Base-by-base conservation (phyloP, 306 rosid species). In the Urtica urens region DNA sequence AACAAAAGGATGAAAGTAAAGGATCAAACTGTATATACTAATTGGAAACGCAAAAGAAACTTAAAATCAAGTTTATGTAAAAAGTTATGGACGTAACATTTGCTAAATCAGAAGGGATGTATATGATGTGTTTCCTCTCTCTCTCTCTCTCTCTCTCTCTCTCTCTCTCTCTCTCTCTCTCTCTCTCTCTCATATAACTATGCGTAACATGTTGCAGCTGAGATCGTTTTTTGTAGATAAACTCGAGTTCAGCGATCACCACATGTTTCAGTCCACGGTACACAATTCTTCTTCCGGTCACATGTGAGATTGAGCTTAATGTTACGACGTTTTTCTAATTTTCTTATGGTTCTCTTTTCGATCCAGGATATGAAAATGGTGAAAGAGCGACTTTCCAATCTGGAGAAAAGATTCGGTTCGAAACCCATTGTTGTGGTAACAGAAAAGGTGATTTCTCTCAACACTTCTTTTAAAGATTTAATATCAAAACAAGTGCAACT, bases 181-280 rank as follows among this genome's bases (percentile, higher is more conserved):
- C n/a, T n/a, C n/a, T n/a, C n/a, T n/a, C n/a, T n/a, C n/a, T n/a
- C n/a, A n/a, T n/a, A n/a, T n/a, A n/a, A n/a, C n/a, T n/a, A n/a
- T n/a, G n/a, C n/a, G n/a, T n/a, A n/a, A n/a, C 57, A 67, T 58
- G 64, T 34, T 72, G 77, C 84, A 84, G 94, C 67, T 84, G 57
- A 86, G 79, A 64, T 78, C 87, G 18, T 45, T 57, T 55, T 58
- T 65, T 69, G 85, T 84, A 54, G 90, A 77, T 62, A 78, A 64
- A 64, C 64, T 84, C 24, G 82, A 84, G 68, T 90, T 78, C 73
- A 78, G 77, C 51, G 97, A 90, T 65, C 97, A 90, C 58, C 92
- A 81, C 57, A 56, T 11, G 53, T 81, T 76, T 76, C 67, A 70
- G 68, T 29, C 53, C 58, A 64, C 16, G 92, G 97, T 84, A 68